Evolutionary conservation across 2,329 filamentous ascomycete species (phyloP).

Genomic region (Nigrospora oryzae): DNA sequence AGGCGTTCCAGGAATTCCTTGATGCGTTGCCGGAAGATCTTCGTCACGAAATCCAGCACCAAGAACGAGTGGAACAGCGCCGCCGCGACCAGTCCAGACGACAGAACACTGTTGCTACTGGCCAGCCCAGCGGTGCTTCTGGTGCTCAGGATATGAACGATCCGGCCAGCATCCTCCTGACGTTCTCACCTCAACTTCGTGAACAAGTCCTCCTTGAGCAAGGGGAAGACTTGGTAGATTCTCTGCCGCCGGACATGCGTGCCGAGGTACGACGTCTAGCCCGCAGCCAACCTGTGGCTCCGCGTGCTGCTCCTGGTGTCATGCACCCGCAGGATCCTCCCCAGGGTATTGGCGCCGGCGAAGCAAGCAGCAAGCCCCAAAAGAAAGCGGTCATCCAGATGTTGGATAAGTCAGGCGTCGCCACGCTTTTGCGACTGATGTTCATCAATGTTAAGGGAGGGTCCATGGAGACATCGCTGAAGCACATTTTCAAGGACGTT

Average conservation of each 20-base stretch:
- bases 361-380: constrained; percentile 53
- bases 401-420: constrained; percentile 91
- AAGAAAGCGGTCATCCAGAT: constrained; percentile 86
- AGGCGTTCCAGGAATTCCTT: constrained; percentile 88
- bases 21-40: constrained; percentile 88
- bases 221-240: constrained; percentile 77
- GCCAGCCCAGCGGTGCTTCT: constrained; percentile 11
- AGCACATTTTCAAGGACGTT: constrained; percentile 81
- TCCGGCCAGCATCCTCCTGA: constrained; percentile 83
- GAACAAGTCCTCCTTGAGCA: constrained; percentile 87
- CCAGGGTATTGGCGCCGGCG: constrained; percentile 15
- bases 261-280: constrained; percentile 72
- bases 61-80: constrained; percentile 82
- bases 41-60: constrained; percentile 80
- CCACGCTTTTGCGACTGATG: constrained; percentile 95
- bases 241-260: constrained; percentile 76
- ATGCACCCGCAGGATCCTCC: constrained; percentile 8
- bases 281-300: constrained; percentile 22
- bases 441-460: constrained; percentile 83
- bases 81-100: constrained; percentile 74
- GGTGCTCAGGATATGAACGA: constrained; percentile 64
- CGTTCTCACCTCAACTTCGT: constrained; percentile 75
- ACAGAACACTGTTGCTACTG: constrained; percentile 45
- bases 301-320: constrained; percentile 4
- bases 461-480: constrained; percentile 74